Percentiles rank a stretch among this genome's conserved stretches.
These are phyloP conservation scores for Phytophthora citrophthora DNA, from an alignment of 352 stramenopile species.

Conservation along the genomic window DNA sequence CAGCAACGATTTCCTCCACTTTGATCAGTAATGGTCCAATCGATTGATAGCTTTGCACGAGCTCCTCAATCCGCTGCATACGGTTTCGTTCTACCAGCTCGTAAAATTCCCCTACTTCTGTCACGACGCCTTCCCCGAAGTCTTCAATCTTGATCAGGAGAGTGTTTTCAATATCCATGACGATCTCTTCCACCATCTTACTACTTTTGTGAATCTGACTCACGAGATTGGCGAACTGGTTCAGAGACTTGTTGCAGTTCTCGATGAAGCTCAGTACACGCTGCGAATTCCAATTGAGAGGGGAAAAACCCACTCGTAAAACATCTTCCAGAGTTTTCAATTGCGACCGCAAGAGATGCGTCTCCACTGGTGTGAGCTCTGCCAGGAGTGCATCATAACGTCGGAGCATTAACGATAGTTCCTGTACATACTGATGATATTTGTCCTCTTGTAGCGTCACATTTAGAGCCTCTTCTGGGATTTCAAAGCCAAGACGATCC, in stretches of 20 bases:
- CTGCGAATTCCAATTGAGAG: conserved; percentile 97
- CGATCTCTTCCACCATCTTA: conserved; percentile 96
- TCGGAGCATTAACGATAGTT: conserved; percentile 91
- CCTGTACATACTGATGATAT: conserved; percentile 94
- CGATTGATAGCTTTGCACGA: conserved; percentile 94
- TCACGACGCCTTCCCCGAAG: conserved; percentile 89
- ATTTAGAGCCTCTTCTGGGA: conserved; percentile 94
- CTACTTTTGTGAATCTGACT: conserved; percentile 95
- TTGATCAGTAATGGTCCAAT: conserved; percentile 95
- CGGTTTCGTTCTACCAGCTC: conserved; percentile 93
- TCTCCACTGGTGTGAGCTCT: conserved; percentile 91
- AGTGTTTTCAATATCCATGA: conserved; percentile 90
- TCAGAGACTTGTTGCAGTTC: conserved; percentile 91
- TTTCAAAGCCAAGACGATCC: conserved; percentile 95
- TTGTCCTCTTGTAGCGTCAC: conserved; percentile 97
- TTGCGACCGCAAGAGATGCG: conserved; percentile 88
- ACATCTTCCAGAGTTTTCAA: conserved; percentile 90
- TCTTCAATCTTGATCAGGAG: conserved; percentile 93
- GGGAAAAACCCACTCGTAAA: conserved; percentile 91
- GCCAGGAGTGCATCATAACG: conserved; percentile 90
- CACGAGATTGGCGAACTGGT: conserved; percentile 94
- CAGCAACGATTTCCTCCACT: conserved; percentile 95
- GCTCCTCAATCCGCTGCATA: conserved; percentile 89
- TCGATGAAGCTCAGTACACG: conserved; percentile 96
- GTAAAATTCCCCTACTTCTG: conserved; percentile 95